Conservation (phyloP, 768 basidiomycete genomes). For the Kwoniella sp. region DNA sequence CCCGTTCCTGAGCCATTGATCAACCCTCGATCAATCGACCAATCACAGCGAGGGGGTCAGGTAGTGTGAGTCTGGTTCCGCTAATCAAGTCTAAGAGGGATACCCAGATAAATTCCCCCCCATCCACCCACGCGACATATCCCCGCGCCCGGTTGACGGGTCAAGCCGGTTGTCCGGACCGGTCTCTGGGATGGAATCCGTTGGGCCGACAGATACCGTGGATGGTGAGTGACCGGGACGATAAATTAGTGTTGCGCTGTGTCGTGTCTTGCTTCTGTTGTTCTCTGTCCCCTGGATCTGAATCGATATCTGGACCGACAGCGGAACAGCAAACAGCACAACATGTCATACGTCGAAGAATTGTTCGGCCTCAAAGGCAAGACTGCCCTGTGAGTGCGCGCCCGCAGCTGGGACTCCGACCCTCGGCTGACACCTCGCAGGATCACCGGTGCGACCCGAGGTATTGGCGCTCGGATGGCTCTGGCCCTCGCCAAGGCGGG, state of each 20-base stretch:
- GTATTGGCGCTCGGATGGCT: conserved; percentile 51
- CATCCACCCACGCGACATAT: too few species aligned
- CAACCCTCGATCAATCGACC: too few species aligned
- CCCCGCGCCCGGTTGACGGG: background rate
- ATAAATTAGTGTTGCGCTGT: too few species aligned
- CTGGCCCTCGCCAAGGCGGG: conserved; percentile 52
- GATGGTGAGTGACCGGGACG: background rate
- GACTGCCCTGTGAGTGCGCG: conserved; percentile 47
- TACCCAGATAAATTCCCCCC: too few species aligned
- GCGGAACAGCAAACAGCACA: background rate
- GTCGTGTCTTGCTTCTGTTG: too few species aligned
- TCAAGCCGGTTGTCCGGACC: background rate
- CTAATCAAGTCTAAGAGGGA: background rate
- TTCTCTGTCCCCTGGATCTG: background rate
- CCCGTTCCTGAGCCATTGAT: background rate
- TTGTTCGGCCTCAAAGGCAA: conserved; percentile 51
- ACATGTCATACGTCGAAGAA: conserved; percentile 37
- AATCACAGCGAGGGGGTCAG: too few species aligned
- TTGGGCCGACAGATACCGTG: conserved; percentile 1
- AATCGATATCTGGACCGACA: background rate
- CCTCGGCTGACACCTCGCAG: conserved; percentile 10
- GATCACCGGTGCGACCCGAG: conserved; percentile 49
- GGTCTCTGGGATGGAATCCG: background rate
- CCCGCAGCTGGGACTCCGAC: background rate
- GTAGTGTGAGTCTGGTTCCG: too few species aligned